Conservation (phyloP, 2,329 filamentous ascomycete genomes). For the Botrytis sinoallii region DNA sequence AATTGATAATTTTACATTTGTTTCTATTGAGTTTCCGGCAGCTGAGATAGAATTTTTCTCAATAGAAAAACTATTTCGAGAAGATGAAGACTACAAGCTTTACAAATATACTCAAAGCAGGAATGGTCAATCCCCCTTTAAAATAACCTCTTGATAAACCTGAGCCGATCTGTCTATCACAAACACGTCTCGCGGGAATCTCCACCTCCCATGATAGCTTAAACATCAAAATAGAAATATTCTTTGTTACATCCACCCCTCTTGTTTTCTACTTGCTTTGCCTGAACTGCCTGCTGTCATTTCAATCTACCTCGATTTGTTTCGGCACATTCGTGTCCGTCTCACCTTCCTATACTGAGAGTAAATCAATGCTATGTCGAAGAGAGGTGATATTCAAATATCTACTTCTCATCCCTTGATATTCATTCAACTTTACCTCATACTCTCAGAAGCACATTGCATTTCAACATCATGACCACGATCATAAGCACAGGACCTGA, state of each 20-base stretch:
- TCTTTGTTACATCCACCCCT: background rate
- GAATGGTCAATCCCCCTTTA: background rate
- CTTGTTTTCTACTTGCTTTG: background rate
- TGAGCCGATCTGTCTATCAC: background rate
- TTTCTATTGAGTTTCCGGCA: background rate
- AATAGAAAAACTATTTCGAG: background rate
- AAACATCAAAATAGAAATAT: background rate
- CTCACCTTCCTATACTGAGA: background rate
- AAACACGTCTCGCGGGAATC: background rate
- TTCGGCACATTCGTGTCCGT: constrained; percentile 1
- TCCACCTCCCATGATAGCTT: background rate
- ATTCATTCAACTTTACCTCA: background rate
- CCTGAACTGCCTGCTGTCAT: background rate
- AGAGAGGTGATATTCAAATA: background rate
- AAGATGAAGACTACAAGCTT: background rate
- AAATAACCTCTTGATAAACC: background rate
- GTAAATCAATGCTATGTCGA: too few relatives aligned
- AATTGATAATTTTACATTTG: background rate
- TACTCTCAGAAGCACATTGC: background rate
- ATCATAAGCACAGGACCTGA: constrained; percentile 3
- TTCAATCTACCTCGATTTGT: background rate
- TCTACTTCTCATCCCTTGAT: background rate
- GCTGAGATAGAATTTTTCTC: background rate
- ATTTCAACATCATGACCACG: background rate
- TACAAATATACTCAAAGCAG: background rate